Evolutionary conservation across 2,329 filamentous ascomycete species (phyloP).

Genomic region (Drechslerella dactyloides): DNA sequence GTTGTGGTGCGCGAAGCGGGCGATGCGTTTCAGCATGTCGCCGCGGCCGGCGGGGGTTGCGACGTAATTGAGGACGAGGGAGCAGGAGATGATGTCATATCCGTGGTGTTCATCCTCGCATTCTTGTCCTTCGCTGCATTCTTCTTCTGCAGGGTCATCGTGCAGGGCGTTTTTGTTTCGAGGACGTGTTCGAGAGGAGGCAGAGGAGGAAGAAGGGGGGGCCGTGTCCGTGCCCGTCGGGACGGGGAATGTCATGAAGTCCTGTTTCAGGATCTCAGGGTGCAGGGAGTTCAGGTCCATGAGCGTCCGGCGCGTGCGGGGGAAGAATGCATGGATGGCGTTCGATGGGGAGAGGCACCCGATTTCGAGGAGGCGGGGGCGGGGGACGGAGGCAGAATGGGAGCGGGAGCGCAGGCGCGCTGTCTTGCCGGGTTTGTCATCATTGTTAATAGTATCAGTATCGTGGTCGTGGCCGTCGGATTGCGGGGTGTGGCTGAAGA

Average conservation of each 20-base stretch:
- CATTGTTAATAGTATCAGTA: slow-evolving; percentile 10
- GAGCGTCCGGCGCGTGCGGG: slow-evolving; percentile 66
- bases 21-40: slow-evolving; percentile 80
- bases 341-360: slow-evolving; percentile 85
- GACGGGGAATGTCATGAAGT: slow-evolving; percentile 88
- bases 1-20: slow-evolving; percentile 55
- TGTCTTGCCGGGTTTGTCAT: slow-evolving; percentile 51
- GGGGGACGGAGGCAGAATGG: slow-evolving; percentile 53
- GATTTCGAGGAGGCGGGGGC: slow-evolving; percentile 79
- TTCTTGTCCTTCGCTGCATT: slow-evolving; percentile 15
- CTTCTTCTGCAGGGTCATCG: slow-evolving; percentile 16
- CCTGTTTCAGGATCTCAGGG: slow-evolving; percentile 79
- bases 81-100: slow-evolving; percentile 91
- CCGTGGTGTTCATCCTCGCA: slow-evolving; percentile 63
- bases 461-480: slow-evolving; percentile 6
- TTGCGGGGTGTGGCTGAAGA: slow-evolving; percentile 24
- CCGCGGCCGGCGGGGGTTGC: slow-evolving; percentile 76
- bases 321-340: slow-evolving; percentile 71
- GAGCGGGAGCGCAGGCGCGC: too few species aligned
- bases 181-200: too few species aligned
- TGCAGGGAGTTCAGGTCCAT: slow-evolving; percentile 92
- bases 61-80: slow-evolving; percentile 92
- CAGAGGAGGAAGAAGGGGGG: too few species aligned
- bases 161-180: too few species aligned
- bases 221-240: too few species aligned